Evolutionary conservation across 768 basidiomycete species (phyloP), one percentile per base, ranked within the genome.

Genomic region (Pholiota conissans): DNA sequence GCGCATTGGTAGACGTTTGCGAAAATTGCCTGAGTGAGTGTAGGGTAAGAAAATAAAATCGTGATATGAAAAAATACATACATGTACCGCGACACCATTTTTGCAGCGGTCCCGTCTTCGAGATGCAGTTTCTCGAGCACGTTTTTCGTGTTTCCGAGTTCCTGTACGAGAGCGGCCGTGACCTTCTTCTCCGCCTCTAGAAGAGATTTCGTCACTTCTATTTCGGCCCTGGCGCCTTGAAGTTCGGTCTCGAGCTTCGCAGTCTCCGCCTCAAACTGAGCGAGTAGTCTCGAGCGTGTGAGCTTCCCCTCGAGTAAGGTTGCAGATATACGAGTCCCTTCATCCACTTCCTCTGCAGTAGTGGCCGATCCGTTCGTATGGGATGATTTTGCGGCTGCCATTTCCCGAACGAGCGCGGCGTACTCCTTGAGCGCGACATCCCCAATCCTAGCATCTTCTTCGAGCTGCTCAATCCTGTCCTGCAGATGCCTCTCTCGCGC

Each of bases 51-150:
- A 27, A 50, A 20, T 45, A 49, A 10, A 37, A 14, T 27, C 52
- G 5, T 27, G 14, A 48, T 57, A 54, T 20, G 7, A 29, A 37
- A 37, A 24, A 34, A 14, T 14, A 75, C 85, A 55, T 62, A 91
- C 91, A 93, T 93, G 68, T 93, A 93, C 34, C 89, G 83, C 26
- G 90, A 84, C 27, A 94, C 91, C 83, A 93, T 89, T 64, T 86
- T 89, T 11, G 87, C 86, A 2, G 91, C 91, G 0, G 87, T 81
- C n/a, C 76, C 81, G 56, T 93, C 90, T 49, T 92, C 89, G 16
- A 84, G 68, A 61, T 76, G 73, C 47, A 83, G 74, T 62, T 74
- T 77, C 52, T 89, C 80, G 14, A 90, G 73, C 59, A 85, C 83
- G 1, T 76, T 71, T 40, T 76, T 76, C 3, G 76, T 70, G 28